Conservation (phyloP, 1,284 basidiomycete genomes). For the Boletus calvinii region DNA sequence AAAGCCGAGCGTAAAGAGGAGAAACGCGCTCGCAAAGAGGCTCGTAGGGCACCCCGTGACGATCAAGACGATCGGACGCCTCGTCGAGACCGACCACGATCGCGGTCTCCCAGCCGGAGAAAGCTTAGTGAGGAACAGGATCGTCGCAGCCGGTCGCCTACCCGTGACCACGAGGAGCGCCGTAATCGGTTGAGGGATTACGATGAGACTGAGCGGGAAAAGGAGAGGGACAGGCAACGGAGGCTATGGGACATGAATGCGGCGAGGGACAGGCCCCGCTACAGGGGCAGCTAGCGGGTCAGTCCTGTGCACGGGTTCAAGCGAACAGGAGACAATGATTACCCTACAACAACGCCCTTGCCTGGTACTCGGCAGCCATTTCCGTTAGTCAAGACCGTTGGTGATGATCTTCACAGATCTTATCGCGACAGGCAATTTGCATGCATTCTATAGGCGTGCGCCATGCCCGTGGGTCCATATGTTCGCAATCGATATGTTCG, state of each 20-base stretch:
- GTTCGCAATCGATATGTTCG: conserved; percentile 13
- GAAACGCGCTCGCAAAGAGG: conserved; percentile 52
- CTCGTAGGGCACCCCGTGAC: conserved; percentile 39
- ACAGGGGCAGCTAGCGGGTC: conserved; percentile 21
- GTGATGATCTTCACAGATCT: conserved; percentile 21
- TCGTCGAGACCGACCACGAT: conserved; percentile 39
- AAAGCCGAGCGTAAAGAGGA: conserved; percentile 64
- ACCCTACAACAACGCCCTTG: conserved; percentile 2
- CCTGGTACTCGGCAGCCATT: conserved; percentile 10
- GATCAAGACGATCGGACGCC: conserved; percentile 29
- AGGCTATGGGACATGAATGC: conserved; percentile 51
- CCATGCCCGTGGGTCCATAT: conserved; percentile 13
- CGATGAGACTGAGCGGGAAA: conserved; percentile 43
- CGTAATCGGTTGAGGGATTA: conserved; percentile 35
- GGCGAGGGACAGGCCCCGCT: conserved; percentile 35
- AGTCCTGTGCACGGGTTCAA: conserved; percentile 7
- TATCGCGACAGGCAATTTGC: conserved; percentile 21
- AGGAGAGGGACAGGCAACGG: conserved; percentile 52
- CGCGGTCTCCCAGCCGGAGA: conserved; percentile 42
- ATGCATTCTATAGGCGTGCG: conserved; percentile 14
- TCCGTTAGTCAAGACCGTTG: conserved; percentile 9
- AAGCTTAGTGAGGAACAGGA: conserved; percentile 19
- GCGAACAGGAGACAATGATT: conserved; percentile 5
- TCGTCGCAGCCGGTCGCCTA: conserved; percentile 30
- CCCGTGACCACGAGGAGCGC: conserved; percentile 25